Base-by-base conservation (phyloP, 2,329 filamentous ascomycete genomes). In the Lasiodiplodia citricola region DNA sequence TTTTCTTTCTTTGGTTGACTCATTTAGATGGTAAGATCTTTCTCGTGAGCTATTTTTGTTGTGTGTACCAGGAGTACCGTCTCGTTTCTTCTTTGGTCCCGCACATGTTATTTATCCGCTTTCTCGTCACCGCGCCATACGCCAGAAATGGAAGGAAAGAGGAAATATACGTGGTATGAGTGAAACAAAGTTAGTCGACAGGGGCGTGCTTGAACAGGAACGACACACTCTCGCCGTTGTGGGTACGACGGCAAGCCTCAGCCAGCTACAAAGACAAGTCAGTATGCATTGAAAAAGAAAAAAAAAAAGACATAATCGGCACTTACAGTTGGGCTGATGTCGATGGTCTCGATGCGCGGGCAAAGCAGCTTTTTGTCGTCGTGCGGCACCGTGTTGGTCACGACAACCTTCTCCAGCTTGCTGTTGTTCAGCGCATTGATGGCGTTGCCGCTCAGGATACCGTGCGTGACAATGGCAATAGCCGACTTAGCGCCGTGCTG, bases 401-500 rank as follows among this genome's bases (percentile, higher is more conserved):
- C 93, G 16, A 97, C 93, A 47, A 97, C 84, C 74, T 91, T 90
- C 73, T 88, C 89, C 72, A 97, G 83, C 77, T 89, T 87, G 75
- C 92, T 93, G 73, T 87, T 87, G 80, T 97, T 97, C 75, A 97
- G 80, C 75, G 90, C 94, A 75, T 96, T 91, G 69, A 96, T 95
- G 54, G 94, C 94, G 73, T 92, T 93, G 63, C 94, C 94, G 72
- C 91, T 94, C 64, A 98, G 83, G 69, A 97, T 97, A 44, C 94
- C 94, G 78, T 97, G 95, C 0, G 95, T 97, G 69, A 98, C 96
- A 73, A 98, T 96, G 28, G 96, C 96, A 71, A 97, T 93, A 47
- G 97, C 94, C 77, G 96, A 90, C 73, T 89, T 89, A 1, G 96
- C 95, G 38, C 93, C 93, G 76, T 97, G 91, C 74, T 93, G 87